Evolutionary conservation across 345 rosid genomes (phyloP).

Genomic region (Combretum micranthum): DNA sequence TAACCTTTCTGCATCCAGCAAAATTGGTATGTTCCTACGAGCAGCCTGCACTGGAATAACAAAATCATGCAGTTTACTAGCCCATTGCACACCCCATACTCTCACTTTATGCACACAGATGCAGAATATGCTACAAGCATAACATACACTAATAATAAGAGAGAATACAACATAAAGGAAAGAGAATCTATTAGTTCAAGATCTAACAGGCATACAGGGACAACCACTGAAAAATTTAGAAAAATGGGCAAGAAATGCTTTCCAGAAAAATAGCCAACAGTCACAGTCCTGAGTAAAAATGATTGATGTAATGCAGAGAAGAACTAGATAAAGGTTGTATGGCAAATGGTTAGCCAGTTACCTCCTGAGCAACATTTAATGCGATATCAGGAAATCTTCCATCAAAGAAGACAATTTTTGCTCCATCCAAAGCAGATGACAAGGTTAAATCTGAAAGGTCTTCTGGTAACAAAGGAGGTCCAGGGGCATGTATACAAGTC

Average conservation of each 20-base stretch:
- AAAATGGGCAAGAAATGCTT: too few species aligned
- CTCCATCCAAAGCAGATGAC: constrained; percentile 55
- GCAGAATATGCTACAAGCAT: too few species aligned
- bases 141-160: too few species aligned
- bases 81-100: neutral
- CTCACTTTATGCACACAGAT: neutral
- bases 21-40: constrained; percentile 62
- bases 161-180: too few species aligned
- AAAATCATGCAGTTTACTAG: neutral
- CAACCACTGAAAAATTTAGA: too few species aligned
- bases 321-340: too few species aligned
- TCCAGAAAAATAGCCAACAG: too few species aligned
- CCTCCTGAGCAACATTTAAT: constrained; percentile 71
- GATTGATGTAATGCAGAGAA: too few species aligned
- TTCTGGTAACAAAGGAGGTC: constrained; percentile 68
- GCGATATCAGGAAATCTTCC: constrained; percentile 71
- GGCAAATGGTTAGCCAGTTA: constrained; percentile 15
- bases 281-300: too few species aligned
- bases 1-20: constrained; percentile 77
- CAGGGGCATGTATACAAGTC: constrained; percentile 87
- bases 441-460: constrained; percentile 54
- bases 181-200: too few species aligned
- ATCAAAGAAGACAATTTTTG: constrained; percentile 59
- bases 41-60: constrained; percentile 66
- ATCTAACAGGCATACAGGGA: too few species aligned